Conservation (phyloP, 106 monocot genomes). For the Dendrobium chrysotoxum region DNA sequence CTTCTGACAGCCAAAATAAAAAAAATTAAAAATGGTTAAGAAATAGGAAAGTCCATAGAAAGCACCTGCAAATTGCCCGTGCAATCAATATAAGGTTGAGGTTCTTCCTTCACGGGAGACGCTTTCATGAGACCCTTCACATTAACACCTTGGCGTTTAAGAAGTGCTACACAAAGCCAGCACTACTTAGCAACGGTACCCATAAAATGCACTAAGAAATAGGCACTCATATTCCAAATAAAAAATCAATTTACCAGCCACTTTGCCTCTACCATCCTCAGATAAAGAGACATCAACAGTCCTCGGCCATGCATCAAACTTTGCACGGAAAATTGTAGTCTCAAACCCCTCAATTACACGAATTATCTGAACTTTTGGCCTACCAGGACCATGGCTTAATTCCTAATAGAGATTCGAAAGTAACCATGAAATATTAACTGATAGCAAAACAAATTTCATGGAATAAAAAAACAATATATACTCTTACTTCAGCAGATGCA, state of each 20-base stretch:
- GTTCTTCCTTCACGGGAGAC: constrained; percentile 84
- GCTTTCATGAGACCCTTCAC: constrained; percentile 85
- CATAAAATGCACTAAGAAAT: not conserved
- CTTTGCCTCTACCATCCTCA: constrained; percentile 94
- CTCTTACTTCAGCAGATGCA: constrained; percentile 73
- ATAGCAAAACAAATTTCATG: not conserved
- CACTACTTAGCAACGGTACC: not conserved
- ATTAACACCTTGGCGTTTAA: constrained; percentile 91
- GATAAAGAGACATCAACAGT: constrained; percentile 56
- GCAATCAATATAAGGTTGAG: constrained; percentile 93
- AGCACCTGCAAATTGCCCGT: constrained; percentile 91
- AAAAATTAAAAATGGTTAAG: not conserved
- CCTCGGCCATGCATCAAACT: constrained; percentile 72
- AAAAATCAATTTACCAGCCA: constrained; percentile 51
- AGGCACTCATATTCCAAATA: not conserved
- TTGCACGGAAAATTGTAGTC: constrained; percentile 61
- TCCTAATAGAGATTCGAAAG: constrained; percentile 31
- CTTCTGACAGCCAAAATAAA: not conserved
- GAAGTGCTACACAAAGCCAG: constrained; percentile 49
- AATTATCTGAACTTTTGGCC: constrained; percentile 53
- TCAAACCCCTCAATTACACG: constrained; percentile 94
- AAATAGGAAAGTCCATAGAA: not conserved
- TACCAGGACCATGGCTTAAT: constrained; percentile 31
- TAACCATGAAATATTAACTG: constrained; percentile 6
- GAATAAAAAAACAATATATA: constrained; percentile 6